Evolutionary conservation across 805 yeast genomes (phyloP), one percentile per base, ranked within the genome.

Genomic region (Nakazawaea ambrosiae): DNA sequence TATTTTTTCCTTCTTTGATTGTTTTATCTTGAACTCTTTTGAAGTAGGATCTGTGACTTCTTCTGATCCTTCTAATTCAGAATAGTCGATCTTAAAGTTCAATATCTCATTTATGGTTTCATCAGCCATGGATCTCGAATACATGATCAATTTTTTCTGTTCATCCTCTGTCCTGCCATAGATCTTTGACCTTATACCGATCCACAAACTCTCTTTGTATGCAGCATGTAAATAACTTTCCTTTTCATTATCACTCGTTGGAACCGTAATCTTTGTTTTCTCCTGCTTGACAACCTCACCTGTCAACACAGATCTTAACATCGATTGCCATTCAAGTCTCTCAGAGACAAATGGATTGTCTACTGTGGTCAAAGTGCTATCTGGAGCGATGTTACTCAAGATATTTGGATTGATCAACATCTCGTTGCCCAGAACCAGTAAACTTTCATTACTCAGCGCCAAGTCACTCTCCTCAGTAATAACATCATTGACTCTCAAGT

Each of bases 201-300:
- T 59, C 98, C 98, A 92, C 26, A 87, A 61, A 42, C 78, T 86
- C 48, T 81, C 84, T 45, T 76, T 77, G 53, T 73, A 72, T 5
- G 75, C 65, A 4, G 78, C 65, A 42, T 75, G 69, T 39, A 74
- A 48, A 45, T 73, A 63, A 37, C 68, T 56, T 45, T 76, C 81
- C 39, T 55, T 52, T 40, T 59, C 66, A 42, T 49, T 54, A 40
- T 68, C 65, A 26, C 43, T 49, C 19, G 58, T 54, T 26, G 71
- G 78, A 36, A 70, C 73, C 12, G 74, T 77, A 39, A 84, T 68
- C 57, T 80, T 80, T 4, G 85, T 80, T 59, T 90, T 92, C 52
- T 92, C 98, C 10, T 90, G 81, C 25, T 81, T 74, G 16, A 92
- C 88, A 37, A 92, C 95, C 57, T 92, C 97, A 48, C 98, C 97